phyloP scores from a whole-genome alignment of 2,329 filamentous ascomycete species.

The Ophiostoma novo-ulmi region DNA sequence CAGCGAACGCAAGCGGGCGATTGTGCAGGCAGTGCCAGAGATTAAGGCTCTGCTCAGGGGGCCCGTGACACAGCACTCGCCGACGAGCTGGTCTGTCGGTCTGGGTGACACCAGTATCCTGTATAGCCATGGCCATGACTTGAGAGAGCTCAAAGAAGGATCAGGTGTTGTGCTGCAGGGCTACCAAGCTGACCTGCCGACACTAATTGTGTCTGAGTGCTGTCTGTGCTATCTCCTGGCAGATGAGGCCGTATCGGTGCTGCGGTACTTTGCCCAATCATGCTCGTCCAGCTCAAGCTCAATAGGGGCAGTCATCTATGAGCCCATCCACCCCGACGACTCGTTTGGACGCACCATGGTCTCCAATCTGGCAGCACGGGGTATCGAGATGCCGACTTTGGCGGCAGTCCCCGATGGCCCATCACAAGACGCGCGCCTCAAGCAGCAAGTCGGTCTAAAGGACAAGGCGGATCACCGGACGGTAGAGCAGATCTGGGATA shows the following conservation, averaged over 20 bases:
- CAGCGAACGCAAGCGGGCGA: conserved; percentile 59
- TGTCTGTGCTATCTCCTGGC: conserved; percentile 84
- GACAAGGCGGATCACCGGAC: conserved; percentile 39
- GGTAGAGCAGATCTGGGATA: conserved; percentile 62
- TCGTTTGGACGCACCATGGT: conserved; percentile 91
- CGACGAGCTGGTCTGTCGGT: conserved; percentile 39
- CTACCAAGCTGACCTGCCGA: conserved; percentile 59
- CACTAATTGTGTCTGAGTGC: conserved; percentile 87
- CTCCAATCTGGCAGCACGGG: conserved; percentile 74
- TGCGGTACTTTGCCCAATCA: conserved; percentile 57
- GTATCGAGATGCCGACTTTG: conserved; percentile 80
- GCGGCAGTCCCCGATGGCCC: conserved; percentile 62
- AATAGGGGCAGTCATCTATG: conserved; percentile 69
- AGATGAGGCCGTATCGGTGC: conserved; percentile 55
- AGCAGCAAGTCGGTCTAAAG: conserved; percentile 56
- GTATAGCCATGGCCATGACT: conserved; percentile 62
- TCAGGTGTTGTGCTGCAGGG: conserved; percentile 35
- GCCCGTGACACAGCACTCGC: conserved; percentile 30
- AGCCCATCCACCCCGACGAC: conserved; percentile 78
- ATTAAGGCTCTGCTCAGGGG: conserved; percentile 40
- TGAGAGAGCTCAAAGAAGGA: conserved; percentile 51
- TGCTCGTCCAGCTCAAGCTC: neutral
- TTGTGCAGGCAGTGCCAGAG: conserved; percentile 44
- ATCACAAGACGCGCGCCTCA: conserved; percentile 64
- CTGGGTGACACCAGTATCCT: conserved; percentile 42